Conservation (phyloP, 2,329 filamentous ascomycete species). For the Aspergillaceae sp. region DNA sequence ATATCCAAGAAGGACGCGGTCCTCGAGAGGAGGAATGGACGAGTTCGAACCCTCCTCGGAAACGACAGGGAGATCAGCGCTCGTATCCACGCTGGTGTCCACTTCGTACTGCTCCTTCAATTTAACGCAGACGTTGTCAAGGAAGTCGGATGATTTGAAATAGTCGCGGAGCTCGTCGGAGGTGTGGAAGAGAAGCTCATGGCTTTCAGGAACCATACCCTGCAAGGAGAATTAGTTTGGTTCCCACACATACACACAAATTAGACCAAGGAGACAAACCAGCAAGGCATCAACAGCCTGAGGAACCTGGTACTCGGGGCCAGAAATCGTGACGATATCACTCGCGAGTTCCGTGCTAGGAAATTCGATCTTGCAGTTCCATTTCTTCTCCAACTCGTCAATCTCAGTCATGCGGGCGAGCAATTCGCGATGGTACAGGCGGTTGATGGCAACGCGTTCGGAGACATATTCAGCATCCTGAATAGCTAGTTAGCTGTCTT, state of each 20-base stretch:
- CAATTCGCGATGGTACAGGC: conserved; percentile 89
- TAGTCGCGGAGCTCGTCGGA: conserved; percentile 69
- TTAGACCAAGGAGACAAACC: conserved; percentile 35
- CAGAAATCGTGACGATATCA: conserved; percentile 89
- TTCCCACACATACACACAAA: no score
- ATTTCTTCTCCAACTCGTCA: conserved; percentile 94
- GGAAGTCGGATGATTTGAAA: conserved; percentile 72
- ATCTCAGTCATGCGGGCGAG: conserved; percentile 81
- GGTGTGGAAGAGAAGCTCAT: conserved; percentile 77
- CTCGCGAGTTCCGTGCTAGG: conserved; percentile 96
- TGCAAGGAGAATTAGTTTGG: conserved; percentile 15
- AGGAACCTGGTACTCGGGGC: conserved; percentile 95
- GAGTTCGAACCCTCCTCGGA: conserved; percentile 32
- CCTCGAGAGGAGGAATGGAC: conserved; percentile 42
- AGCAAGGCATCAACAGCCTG: conserved; percentile 93
- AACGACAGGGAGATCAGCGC: conserved; percentile 20
- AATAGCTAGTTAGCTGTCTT: neutral
- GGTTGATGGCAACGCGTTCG: conserved; percentile 86
- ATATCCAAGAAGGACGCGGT: conserved; percentile 64
- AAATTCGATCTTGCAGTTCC: conserved; percentile 99
- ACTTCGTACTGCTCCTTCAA: conserved; percentile 89
- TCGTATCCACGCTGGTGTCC: conserved; percentile 62
- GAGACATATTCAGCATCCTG: conserved; percentile 94
- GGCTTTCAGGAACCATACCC: conserved; percentile 94
- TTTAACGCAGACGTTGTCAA: conserved; percentile 69